Evolutionary conservation across 768 basidiomycete genomes (phyloP).

Genomic region (Strobilomyces echinocephalus): DNA sequence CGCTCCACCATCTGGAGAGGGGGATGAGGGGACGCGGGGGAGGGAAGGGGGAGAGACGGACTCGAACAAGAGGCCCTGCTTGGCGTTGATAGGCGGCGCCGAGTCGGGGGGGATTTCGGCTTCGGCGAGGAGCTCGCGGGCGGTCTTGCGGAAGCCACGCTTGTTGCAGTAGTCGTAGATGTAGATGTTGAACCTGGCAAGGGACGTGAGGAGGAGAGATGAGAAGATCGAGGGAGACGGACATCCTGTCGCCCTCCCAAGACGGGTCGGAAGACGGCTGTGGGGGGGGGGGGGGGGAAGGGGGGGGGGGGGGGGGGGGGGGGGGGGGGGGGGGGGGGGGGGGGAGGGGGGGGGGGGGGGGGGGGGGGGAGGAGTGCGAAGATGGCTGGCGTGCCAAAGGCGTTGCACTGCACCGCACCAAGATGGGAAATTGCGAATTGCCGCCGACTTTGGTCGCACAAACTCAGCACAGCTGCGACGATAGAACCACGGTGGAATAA

Average conservation of each 20-base stretch:
- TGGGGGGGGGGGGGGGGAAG: conserved; percentile 3
- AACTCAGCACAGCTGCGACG: conserved; percentile 27
- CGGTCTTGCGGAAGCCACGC: conserved; percentile 72
- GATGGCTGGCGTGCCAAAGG: conserved; percentile 31
- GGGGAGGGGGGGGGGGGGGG: not conserved
- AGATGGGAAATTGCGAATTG: conserved; percentile 32
- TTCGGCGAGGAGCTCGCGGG: conserved; percentile 58
- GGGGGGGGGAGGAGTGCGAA: conserved; percentile 17
- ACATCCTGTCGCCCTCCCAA: conserved; percentile 89
- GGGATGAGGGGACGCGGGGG: not conserved
- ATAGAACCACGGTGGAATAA: not conserved
- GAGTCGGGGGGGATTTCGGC: conserved; percentile 62
- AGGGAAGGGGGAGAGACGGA: conserved; percentile 30
- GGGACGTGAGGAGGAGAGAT: conserved; percentile 4
- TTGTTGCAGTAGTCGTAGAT: conserved; percentile 83
- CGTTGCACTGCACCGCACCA: conserved; percentile 19
- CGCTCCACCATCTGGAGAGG: conserved; percentile 73
- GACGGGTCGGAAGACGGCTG: conserved; percentile 37
- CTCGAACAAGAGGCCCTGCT: conserved; percentile 82
- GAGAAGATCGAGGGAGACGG: conserved; percentile 22
- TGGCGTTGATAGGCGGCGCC: conserved; percentile 74
- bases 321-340: not conserved
- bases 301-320: not conserved
- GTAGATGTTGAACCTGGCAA: conserved; percentile 79
- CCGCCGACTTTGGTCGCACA: conserved; percentile 17